Conservation (phyloP, 495 filamentous ascomycete genomes). For the Hapsidospora chrysogenum region DNA sequence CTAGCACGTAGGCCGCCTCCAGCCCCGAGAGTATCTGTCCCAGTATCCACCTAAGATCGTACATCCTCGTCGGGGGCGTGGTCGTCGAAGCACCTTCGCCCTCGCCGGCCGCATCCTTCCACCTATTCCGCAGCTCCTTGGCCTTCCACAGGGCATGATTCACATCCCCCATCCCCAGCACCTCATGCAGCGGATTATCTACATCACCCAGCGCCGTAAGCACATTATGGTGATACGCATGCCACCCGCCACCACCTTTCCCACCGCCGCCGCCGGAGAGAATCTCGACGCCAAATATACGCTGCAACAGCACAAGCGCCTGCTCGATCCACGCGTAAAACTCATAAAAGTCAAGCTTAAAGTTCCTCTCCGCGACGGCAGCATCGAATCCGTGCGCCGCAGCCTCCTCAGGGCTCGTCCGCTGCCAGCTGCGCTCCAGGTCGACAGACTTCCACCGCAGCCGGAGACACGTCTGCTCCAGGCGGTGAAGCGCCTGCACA, state of each 20-base stretch:
- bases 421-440: conserved; percentile 33
- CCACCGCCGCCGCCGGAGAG: conserved; percentile 7
- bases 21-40: not conserved
- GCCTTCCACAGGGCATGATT: conserved; percentile 33
- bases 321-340: conserved; percentile 52
- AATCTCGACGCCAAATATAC: conserved; percentile 35
- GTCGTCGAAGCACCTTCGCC: too few relatives aligned
- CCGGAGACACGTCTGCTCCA: conserved; percentile 14
- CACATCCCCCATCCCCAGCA: conserved; percentile 31
- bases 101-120: conserved; percentile 41
- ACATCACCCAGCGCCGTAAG: conserved; percentile 33
- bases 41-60: conserved; percentile 2
- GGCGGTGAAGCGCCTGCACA: not conserved
- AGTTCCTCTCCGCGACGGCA: conserved; percentile 36
- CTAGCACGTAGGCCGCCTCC: not conserved
- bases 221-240: conserved; percentile 50
- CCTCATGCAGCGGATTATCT: conserved; percentile 29
- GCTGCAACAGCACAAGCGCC: conserved; percentile 41
- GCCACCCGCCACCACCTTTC: conserved; percentile 7
- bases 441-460: conserved; percentile 44
- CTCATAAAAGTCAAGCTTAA: conserved; percentile 56
- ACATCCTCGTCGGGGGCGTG: conserved; percentile 1
- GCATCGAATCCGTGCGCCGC: conserved; percentile 6
- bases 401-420: conserved; percentile 20
- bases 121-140: conserved; percentile 49